Conservation (phyloP, 164 flowering plant species). For the Vitis labrusca region DNA sequence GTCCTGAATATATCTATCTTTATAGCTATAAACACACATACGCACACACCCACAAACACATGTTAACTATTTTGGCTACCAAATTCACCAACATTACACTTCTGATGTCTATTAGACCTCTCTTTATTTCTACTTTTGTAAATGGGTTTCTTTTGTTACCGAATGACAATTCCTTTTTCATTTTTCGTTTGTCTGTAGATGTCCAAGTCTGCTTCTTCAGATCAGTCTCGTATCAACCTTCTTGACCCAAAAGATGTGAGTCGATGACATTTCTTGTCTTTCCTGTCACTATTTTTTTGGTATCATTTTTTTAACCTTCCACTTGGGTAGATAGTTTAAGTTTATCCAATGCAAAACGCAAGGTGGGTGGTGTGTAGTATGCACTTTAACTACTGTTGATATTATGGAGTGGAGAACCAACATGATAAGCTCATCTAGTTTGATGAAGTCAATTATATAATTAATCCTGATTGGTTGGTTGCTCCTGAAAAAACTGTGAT, state of each 20-base stretch:
- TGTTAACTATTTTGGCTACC: too few relatives aligned
- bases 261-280: not conserved
- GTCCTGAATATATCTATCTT: not conserved
- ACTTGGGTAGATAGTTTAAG: too few relatives aligned
- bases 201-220: slow-evolving; percentile 97
- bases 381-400: not conserved
- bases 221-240: slow-evolving; percentile 90
- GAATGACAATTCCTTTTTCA: not conserved
- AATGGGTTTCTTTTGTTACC: not conserved
- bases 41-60: too few relatives aligned
- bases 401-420: too few relatives aligned
- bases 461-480: too few relatives aligned
- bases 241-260: slow-evolving; percentile 95
- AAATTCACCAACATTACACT: too few relatives aligned
- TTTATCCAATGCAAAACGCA: not conserved
- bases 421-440: too few relatives aligned
- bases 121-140: too few relatives aligned
- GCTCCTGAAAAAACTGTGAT: too few relatives aligned
- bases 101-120: too few relatives aligned
- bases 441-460: too few relatives aligned
- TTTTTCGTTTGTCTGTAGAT: slow-evolving; percentile 45
- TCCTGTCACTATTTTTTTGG: not conserved
- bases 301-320: not conserved
- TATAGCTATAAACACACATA: too few relatives aligned
- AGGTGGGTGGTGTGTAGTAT: not conserved